phyloP scores from a whole-genome alignment of 2,329 filamentous ascomycete genomes.

The Trichoderma lentiforme region DNA sequence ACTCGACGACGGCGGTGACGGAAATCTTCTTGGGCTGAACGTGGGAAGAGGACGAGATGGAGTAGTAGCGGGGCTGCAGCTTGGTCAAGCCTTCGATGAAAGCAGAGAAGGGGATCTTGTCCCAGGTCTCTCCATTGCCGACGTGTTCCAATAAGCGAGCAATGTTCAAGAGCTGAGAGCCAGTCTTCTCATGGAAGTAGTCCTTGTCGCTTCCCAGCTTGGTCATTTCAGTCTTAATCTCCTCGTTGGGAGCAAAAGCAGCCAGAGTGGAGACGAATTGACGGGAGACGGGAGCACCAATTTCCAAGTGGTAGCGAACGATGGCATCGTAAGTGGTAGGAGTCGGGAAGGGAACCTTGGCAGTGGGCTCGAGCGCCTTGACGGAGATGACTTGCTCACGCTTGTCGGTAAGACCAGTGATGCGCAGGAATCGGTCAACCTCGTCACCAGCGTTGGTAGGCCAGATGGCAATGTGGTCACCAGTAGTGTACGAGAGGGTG shows the following conservation, averaged over 20 bases:
- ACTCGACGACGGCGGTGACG: slow-evolving; percentile 92
- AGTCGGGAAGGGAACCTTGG: slow-evolving; percentile 95
- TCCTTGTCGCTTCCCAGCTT: slow-evolving; percentile 91
- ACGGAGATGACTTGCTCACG: slow-evolving; percentile 79
- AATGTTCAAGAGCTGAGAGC: slow-evolving; percentile 81
- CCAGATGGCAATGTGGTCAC: slow-evolving; percentile 97
- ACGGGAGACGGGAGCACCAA: slow-evolving; percentile 90
- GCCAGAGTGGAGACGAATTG: slow-evolving; percentile 87
- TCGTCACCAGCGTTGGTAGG: slow-evolving; percentile 91
- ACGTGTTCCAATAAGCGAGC: slow-evolving; percentile 75
- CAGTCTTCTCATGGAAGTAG: slow-evolving; percentile 86
- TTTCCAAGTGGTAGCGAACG: slow-evolving; percentile 93
- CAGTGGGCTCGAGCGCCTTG: slow-evolving; percentile 88
- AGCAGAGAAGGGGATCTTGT: slow-evolving; percentile 84
- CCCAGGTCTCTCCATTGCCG: slow-evolving; percentile 72
- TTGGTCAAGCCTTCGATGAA: slow-evolving; percentile 92
- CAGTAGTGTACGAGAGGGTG: slow-evolving; percentile 89
- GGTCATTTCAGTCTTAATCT: slow-evolving; percentile 80
- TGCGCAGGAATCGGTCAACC: slow-evolving; percentile 81
- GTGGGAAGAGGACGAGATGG: slow-evolving; percentile 93
- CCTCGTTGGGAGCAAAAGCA: slow-evolving; percentile 83
- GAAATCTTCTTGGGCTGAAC: slow-evolving; percentile 94
- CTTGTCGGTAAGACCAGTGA: slow-evolving; percentile 74
- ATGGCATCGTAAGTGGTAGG: slow-evolving; percentile 96
- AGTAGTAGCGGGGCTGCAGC: slow-evolving; percentile 97